Conservation (phyloP, 1,139 yeast species). For the Zygoascus sp. region DNA sequence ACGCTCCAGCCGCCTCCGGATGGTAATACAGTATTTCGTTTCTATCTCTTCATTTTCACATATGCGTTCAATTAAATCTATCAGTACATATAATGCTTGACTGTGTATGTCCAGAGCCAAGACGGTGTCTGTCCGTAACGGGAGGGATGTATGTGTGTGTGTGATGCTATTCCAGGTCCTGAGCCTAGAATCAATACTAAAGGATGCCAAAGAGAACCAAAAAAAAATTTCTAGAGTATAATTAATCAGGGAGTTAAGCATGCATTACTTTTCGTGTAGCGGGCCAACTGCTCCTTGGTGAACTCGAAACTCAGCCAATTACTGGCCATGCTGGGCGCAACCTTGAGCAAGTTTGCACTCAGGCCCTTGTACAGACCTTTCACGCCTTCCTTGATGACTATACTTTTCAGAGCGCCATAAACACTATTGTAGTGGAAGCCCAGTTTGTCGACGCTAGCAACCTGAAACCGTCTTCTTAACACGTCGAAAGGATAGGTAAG, state of each 20-base stretch:
- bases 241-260: background rate
- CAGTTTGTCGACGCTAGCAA: conserved; percentile 76
- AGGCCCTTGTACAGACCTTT: conserved; percentile 84
- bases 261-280: background rate
- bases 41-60: too few relatives aligned
- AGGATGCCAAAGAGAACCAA: background rate
- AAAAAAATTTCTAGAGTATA: background rate
- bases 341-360: conserved; percentile 82
- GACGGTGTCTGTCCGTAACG: too few relatives aligned
- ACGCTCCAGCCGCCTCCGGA: too few relatives aligned
- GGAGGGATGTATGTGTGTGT: too few relatives aligned
- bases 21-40: too few relatives aligned
- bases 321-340: conserved; percentile 92
- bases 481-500: conserved; percentile 88
- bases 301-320: conserved; percentile 86
- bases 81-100: too few relatives aligned
- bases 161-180: too few relatives aligned
- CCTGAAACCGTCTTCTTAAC: conserved; percentile 84
- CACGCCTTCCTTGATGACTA: conserved; percentile 68
- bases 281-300: conserved; percentile 40
- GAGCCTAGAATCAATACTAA: too few relatives aligned
- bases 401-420: conserved; percentile 62
- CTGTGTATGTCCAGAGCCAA: too few relatives aligned
- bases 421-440: conserved; percentile 80
- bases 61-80: too few relatives aligned